These are phyloP conservation scores for Saraca asoca DNA, from an alignment of 331 rosid genomes.

Conservation along the genomic window DNA sequence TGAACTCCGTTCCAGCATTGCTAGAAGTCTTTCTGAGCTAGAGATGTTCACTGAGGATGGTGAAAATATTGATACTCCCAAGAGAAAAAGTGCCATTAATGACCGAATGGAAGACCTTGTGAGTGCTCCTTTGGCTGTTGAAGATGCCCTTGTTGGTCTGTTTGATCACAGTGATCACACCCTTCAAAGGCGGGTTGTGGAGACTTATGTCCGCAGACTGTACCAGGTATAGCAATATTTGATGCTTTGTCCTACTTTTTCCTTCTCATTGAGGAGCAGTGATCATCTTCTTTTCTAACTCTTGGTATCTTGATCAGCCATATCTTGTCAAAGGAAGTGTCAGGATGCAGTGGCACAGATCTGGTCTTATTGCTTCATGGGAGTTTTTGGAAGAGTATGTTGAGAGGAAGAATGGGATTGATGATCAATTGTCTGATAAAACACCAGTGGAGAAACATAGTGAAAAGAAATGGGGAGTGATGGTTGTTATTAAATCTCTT, in stretches of 20 bases:
- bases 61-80: conserved; percentile 96
- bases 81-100: conserved; percentile 95
- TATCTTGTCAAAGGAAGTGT: conserved; percentile 97
- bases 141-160: conserved; percentile 98
- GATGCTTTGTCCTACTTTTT: conserved; percentile 13
- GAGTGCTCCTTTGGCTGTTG: conserved; percentile 96
- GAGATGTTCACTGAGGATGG: conserved; percentile 99
- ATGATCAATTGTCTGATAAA: conserved; percentile 35
- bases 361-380: conserved; percentile 97
- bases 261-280: conserved; percentile 14
- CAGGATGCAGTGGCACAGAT: conserved; percentile 99
- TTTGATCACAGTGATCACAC: conserved; percentile 99
- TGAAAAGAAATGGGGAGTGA: conserved; percentile 97
- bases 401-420: conserved; percentile 60
- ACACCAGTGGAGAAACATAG: conserved; percentile 56
- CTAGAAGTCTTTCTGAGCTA: conserved; percentile 97
- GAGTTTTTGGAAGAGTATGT: conserved; percentile 80
- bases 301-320: conserved; percentile 63
- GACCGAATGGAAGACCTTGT: conserved; percentile 99
- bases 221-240: conserved; percentile 65
- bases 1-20: conserved; percentile 95
- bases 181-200: conserved; percentile 96
- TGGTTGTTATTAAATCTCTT: conserved; percentile 86
- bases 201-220: conserved; percentile 89
- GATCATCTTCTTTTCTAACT: conserved; percentile 40